Conservation (phyloP, 2,329 filamentous ascomycete genomes). For the Acrodontium crateriforme region DNA sequence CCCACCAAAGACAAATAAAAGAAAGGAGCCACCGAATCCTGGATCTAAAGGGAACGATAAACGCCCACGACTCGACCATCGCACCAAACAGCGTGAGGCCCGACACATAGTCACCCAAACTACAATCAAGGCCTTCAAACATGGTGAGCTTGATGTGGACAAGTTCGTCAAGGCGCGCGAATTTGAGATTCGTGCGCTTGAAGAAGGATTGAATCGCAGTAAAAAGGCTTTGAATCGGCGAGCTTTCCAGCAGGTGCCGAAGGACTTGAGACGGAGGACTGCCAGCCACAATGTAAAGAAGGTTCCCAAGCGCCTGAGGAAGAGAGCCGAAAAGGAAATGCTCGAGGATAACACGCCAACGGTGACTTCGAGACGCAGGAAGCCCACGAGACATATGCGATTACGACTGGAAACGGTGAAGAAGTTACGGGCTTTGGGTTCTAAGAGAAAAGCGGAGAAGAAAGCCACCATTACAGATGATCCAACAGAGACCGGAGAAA, state of each 20-base stretch:
- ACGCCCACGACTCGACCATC: slow-evolving; percentile 5
- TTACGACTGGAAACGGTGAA: slow-evolving; percentile 65
- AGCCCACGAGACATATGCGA: slow-evolving; percentile 38
- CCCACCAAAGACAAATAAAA: slow-evolving; percentile 11
- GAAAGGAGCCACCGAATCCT: slow-evolving; percentile 14
- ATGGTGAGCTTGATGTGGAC: slow-evolving; percentile 72
- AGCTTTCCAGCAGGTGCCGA: slow-evolving; percentile 83
- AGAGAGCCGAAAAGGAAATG: slow-evolving; percentile 60
- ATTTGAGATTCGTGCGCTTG: slow-evolving; percentile 76
- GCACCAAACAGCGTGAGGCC: slow-evolving; percentile 25
- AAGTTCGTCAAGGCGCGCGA: slow-evolving; percentile 74
- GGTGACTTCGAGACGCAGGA: slow-evolving; percentile 51
- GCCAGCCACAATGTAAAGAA: slow-evolving; percentile 91
- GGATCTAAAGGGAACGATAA: slow-evolving; percentile 1
- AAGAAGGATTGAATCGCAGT: slow-evolving; percentile 65
- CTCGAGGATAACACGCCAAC: slow-evolving; percentile 80
- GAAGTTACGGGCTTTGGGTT: slow-evolving; percentile 48
- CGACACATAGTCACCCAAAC: slow-evolving; percentile 33
- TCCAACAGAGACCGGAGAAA: slow-evolving; percentile 7
- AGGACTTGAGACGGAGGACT: slow-evolving; percentile 69
- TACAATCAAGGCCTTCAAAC: slow-evolving; percentile 40
- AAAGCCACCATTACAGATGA: slow-evolving; percentile 8
- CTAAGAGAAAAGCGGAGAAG: slow-evolving; percentile 33
- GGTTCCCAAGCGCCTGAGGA: slow-evolving; percentile 64
- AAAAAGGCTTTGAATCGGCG: slow-evolving; percentile 51